Evolutionary conservation across 148 eudicot species (phyloP).

Genomic region (Suaeda aralocaspica): DNA sequence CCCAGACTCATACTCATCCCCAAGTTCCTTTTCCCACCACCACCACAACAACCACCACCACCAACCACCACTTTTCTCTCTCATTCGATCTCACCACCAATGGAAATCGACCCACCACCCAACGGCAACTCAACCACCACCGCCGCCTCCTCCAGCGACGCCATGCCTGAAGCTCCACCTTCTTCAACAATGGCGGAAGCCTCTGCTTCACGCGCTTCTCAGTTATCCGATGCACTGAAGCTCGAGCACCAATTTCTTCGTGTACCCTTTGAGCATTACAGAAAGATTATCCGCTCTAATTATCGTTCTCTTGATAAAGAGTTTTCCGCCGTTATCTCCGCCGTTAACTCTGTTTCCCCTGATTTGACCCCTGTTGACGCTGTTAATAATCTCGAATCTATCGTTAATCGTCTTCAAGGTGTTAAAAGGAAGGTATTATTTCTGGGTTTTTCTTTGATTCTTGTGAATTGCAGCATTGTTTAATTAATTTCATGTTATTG

Average conservation of each 20-base stretch:
- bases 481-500: no score
- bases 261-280: conserved; percentile 94
- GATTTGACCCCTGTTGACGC: conserved; percentile 57
- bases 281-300: conserved; percentile 78
- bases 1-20: no score
- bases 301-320: conserved; percentile 87
- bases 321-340: conserved; percentile 59
- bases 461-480: no score
- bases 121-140: conserved; percentile 42
- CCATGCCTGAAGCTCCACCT: neutral
- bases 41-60: neutral
- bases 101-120: conserved; percentile 58
- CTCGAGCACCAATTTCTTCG: conserved; percentile 87
- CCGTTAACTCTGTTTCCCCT: conserved; percentile 42
- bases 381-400: conserved; percentile 60
- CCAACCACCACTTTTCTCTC: neutral
- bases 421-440: conserved; percentile 70
- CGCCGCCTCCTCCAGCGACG: conserved; percentile 19
- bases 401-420: conserved; percentile 88
- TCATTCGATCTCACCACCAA: neutral
- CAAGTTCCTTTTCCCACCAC: neutral
- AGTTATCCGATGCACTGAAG: conserved; percentile 65
- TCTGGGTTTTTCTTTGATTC: no score
- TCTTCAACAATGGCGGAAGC: conserved; percentile 19
- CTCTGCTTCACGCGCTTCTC: conserved; percentile 34